phyloP scores from a whole-genome alignment of 345 rosid genomes.

The Melaleuca alternifolia region DNA sequence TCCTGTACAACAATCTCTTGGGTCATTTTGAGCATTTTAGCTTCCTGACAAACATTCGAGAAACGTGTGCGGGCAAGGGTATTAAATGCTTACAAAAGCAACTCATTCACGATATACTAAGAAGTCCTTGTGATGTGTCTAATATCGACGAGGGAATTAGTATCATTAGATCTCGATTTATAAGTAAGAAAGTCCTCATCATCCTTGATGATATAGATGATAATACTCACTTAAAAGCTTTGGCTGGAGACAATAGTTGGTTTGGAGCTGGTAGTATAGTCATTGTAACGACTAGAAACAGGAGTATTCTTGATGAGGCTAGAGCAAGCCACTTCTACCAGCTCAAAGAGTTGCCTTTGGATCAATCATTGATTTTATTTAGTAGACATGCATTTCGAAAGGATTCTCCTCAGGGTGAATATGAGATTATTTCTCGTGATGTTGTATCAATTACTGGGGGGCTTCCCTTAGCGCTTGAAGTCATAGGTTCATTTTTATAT shows the following conservation, averaged over 20 bases:
- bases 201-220: background rate
- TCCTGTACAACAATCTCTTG: background rate
- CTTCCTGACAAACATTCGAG: background rate
- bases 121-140: background rate
- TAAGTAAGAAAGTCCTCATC: background rate
- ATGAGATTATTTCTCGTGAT: background rate
- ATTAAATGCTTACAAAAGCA: background rate
- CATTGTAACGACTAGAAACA: background rate
- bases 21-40: background rate
- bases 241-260: background rate
- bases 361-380: background rate
- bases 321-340: background rate
- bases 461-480: background rate
- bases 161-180: background rate
- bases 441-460: background rate
- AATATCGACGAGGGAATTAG: background rate
- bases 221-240: background rate
- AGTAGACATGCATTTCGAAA: background rate
- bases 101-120: background rate
- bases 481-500: background rate
- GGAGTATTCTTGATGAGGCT: background rate
- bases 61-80: background rate
- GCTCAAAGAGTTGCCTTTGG: background rate
- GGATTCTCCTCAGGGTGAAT: background rate
- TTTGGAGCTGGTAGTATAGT: background rate